Evolutionary conservation across 371 early-diverging fungal genomes (phyloP).

Genomic region (Mucor lusitanicus): DNA sequence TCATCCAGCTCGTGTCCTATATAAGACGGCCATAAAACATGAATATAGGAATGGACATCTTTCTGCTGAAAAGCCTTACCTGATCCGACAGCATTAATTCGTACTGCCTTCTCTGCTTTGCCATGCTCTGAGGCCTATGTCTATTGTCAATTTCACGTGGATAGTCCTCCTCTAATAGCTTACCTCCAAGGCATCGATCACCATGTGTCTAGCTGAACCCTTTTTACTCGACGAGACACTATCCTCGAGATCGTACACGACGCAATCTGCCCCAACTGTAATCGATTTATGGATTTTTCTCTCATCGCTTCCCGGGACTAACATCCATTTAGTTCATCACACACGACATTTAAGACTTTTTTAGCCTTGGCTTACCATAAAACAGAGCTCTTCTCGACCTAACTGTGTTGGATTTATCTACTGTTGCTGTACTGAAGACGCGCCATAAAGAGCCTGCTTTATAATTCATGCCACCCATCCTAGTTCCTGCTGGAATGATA

Average conservation of each 20-base stretch:
- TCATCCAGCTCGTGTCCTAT: slow-evolving; percentile 79
- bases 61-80: slow-evolving; percentile 35
- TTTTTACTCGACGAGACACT: slow-evolving; percentile 84
- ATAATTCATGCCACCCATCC: not conserved
- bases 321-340: not conserved
- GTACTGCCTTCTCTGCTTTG: slow-evolving; percentile 79
- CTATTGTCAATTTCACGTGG: not conserved
- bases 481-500: slow-evolving; percentile 2
- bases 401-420: not conserved
- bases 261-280: slow-evolving; percentile 70
- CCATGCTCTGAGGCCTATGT: slow-evolving; percentile 65
- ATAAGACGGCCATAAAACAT: not conserved
- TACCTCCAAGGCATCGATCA: slow-evolving; percentile 76
- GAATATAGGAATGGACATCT: not conserved
- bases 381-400: slow-evolving; percentile 48
- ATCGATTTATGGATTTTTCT: slow-evolving; percentile 84
- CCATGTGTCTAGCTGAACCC: slow-evolving; percentile 74
- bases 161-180: not conserved
- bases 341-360: not conserved
- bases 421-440: slow-evolving; percentile 10
- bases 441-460: slow-evolving; percentile 6
- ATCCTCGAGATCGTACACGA: slow-evolving; percentile 93
- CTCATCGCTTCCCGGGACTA: slow-evolving; percentile 88
- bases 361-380: slow-evolving; percentile 33
- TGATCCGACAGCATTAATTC: slow-evolving; percentile 86